These are phyloP conservation scores for Beauveria varroae DNA, from an alignment of 2,329 filamentous ascomycete species.

Conservation along the genomic window DNA sequence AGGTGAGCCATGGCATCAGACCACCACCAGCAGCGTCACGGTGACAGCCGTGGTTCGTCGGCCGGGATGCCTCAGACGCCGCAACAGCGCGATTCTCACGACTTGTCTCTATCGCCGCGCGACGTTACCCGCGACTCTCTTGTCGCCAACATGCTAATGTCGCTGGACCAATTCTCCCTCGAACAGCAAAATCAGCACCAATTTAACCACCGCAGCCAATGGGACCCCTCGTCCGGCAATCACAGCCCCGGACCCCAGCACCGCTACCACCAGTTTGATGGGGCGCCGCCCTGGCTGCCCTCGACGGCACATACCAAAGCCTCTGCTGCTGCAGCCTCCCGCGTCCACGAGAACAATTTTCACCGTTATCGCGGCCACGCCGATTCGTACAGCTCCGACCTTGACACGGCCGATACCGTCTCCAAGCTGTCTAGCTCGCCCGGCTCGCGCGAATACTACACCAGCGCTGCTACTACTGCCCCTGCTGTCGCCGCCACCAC, in stretches of 20 bases:
- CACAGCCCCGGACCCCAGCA: conserved; percentile 16
- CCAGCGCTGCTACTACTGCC: conserved; percentile 56
- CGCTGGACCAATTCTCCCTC: conserved; percentile 74
- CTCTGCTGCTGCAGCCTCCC: background rate
- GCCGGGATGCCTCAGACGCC: background rate
- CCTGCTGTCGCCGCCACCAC: conserved; percentile 52
- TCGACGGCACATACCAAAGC: background rate
- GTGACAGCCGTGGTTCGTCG: background rate
- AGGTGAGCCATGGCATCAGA: background rate
- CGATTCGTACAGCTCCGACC: conserved; percentile 56
- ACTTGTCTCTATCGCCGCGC: conserved; percentile 70
- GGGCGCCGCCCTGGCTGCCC: conserved; percentile 1
- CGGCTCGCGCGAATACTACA: conserved; percentile 42
- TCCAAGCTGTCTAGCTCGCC: conserved; percentile 44
- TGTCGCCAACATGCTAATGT: conserved; percentile 91
- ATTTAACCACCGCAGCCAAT: conserved; percentile 16
- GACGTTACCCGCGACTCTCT: conserved; percentile 81
- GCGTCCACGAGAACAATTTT: background rate
- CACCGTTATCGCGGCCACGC: conserved; percentile 14
- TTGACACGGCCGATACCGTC: conserved; percentile 46
- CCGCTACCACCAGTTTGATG: conserved; percentile 13
- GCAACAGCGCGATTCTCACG: conserved; percentile 60
- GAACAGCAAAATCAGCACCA: conserved; percentile 28
- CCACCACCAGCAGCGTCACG: background rate
- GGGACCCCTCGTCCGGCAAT: background rate